Evolutionary conservation across 768 basidiomycete species (phyloP).

Genomic region (Tulasnella sp.): DNA sequence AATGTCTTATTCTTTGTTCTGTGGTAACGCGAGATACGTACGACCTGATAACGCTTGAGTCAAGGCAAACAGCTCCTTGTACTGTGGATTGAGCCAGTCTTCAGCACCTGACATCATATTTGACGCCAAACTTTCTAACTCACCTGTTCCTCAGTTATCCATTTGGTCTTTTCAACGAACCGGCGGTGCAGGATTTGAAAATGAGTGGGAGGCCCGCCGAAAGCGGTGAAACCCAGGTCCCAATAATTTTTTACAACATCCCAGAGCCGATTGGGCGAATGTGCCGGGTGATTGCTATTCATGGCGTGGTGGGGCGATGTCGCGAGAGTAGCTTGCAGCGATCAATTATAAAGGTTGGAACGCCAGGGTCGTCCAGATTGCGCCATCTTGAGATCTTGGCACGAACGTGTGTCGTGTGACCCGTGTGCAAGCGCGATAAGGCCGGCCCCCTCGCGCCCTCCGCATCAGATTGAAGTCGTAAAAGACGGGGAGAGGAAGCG

Average conservation of each 20-base stretch:
- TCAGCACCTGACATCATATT: neutral
- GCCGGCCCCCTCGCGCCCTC: too few species aligned
- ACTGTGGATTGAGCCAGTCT: neutral
- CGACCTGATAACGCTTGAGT: conserved; percentile 46
- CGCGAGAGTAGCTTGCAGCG: too few species aligned
- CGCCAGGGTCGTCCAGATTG: neutral
- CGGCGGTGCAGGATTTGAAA: conserved; percentile 48
- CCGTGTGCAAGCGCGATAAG: too few species aligned
- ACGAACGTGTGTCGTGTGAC: too few species aligned
- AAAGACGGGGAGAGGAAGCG: too few species aligned
- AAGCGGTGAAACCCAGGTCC: conserved; percentile 47
- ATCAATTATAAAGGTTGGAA: too few species aligned
- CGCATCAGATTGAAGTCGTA: too few species aligned
- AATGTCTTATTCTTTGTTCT: neutral
- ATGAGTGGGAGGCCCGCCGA: conserved; percentile 52
- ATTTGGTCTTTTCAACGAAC: conserved; percentile 38
- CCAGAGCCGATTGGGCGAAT: neutral
- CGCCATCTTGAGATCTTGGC: neutral
- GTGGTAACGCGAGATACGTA: conserved; percentile 12
- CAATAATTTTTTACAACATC: conserved; percentile 30
- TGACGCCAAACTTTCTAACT: neutral
- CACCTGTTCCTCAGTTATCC: conserved; percentile 33
- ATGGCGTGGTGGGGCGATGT: neutral
- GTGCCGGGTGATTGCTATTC: neutral
- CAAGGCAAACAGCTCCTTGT: conserved; percentile 19